A percentile compares a stretch with the other conserved stretches of the same genome.
phyloP scores from a whole-genome alignment of 164 flowering plant genomes.

The Piper longum region DNA sequence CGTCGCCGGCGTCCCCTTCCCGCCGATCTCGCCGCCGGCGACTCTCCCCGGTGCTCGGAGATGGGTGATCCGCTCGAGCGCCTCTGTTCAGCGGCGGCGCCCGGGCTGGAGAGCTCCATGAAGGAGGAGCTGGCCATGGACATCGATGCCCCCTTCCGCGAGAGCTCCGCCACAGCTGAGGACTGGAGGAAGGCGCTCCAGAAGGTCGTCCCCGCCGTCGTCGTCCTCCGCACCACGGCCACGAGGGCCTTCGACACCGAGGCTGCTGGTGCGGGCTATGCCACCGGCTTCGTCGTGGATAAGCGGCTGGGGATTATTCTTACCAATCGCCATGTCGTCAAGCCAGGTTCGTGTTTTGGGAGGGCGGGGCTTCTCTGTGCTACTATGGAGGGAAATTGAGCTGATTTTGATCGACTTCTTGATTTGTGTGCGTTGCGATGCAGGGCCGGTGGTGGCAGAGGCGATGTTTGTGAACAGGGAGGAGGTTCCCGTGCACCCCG shows the following conservation, averaged over 20 bases:
- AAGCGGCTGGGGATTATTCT: conserved; percentile 83
- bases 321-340: conserved; percentile 94
- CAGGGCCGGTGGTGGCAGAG: conserved; percentile 66
- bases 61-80: conserved; percentile 53
- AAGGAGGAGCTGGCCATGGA: conserved; percentile 76
- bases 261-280: conserved; percentile 56
- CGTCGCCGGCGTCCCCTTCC: too few species aligned
- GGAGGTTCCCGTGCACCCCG: conserved; percentile 70
- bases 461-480: conserved; percentile 91
- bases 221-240: conserved; percentile 79
- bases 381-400: too few species aligned
- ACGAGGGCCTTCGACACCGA: conserved; percentile 90
- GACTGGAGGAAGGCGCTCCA: conserved; percentile 82
- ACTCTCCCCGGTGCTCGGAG: neutral
- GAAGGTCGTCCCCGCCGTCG: conserved; percentile 88
- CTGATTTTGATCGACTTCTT: neutral
- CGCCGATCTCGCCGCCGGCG: neutral
- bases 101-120: conserved; percentile 23
- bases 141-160: conserved; percentile 58
- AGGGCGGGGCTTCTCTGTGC: too few species aligned
- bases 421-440: neutral
- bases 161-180: conserved; percentile 59
- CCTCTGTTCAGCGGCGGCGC: conserved; percentile 34
- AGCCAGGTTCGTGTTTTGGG: conserved; percentile 41
- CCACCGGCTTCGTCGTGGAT: conserved; percentile 84